Evolutionary conservation across 164 flowering plant genomes (phyloP), one percentile per base, ranked within the genome.

Genomic region (Kalanchoe fedtschenkoi): DNA sequence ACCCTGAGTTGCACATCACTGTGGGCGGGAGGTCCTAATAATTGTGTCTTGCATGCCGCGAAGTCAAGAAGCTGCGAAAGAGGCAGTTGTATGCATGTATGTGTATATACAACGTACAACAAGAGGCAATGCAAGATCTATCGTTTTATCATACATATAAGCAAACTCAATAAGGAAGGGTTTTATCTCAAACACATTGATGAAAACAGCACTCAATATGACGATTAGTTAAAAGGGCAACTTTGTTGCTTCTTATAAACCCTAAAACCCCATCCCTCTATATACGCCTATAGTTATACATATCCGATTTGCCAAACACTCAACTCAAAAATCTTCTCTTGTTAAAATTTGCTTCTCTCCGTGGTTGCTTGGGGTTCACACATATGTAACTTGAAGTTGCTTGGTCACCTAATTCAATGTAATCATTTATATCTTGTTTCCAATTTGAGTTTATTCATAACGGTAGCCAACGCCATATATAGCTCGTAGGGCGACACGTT

Each of bases 341-440:
- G 17, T 51, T 28, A 9, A 51, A 51, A 24, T 51, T 51, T 26
- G 56, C 56, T 51, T 51, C 56, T 51, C 28, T 44, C n/a, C n/a
- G n/a, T n/a, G n/a, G n/a, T 2, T 47, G 55, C 55, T 47, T 47
- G 5, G 55, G 22, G 21, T 29, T 19, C 55, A 47, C 28, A 47
- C 21, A 47, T 47, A 47, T 47, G 55, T 47, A 7, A 21, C 8
- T 13, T 44, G 51, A 47, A 47, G 22, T 19, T 47, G 55, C 55
- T 47, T 11, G 55, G 55, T 24, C 30, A 47, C 54, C 54, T 47
- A 47, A 47, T 9, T 47, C 28, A 26, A 3, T 21, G 54, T 47
- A 21, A 44, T 47, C 11, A 11, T 21, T 47, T 29, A 21, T 47
- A 47, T 47, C 54, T 47, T 47, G 28, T 47, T 21, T 47, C 26